Conservation (phyloP, 495 filamentous ascomycete species). For the Daldinia bambusicola region DNA sequence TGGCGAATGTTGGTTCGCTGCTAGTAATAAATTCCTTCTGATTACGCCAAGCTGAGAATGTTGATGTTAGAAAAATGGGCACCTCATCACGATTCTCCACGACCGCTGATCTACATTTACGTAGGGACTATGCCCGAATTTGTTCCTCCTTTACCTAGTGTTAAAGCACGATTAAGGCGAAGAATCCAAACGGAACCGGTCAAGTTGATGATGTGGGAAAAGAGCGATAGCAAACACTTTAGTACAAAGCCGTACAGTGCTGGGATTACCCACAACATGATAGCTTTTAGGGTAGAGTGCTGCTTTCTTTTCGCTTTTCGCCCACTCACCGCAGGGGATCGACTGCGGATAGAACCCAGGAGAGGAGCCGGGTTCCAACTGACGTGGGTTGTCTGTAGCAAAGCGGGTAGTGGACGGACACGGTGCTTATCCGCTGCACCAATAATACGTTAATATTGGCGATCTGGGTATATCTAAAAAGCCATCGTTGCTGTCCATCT, state of each 20-base stretch:
- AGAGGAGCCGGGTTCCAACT: slow-evolving; percentile 24
- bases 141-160: not conserved
- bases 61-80: slow-evolving; percentile 35
- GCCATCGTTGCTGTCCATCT: not conserved
- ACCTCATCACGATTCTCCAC: slow-evolving; percentile 33
- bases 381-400: slow-evolving; percentile 16
- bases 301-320: slow-evolving; percentile 12
- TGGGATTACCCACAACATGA: not conserved
- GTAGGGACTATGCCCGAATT: not conserved
- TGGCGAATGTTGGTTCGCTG: slow-evolving; percentile 7
- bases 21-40: slow-evolving; percentile 7
- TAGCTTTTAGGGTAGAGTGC: not conserved
- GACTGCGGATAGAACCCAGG: slow-evolving; percentile 22
- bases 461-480: slow-evolving; percentile 25
- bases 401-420: slow-evolving; percentile 5
- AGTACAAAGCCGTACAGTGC: not conserved
- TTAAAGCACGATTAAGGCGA: not conserved
- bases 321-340: slow-evolving; percentile 23
- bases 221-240: slow-evolving; percentile 2
- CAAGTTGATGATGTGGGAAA: not conserved
- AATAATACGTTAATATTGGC: slow-evolving; percentile 24
- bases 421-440: slow-evolving; percentile 19
- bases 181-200: not conserved
- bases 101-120: slow-evolving; percentile 1
- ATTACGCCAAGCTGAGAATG: slow-evolving; percentile 39